Conservation (phyloP, 768 basidiomycete genomes). For the Phylloporus sp. region DNA sequence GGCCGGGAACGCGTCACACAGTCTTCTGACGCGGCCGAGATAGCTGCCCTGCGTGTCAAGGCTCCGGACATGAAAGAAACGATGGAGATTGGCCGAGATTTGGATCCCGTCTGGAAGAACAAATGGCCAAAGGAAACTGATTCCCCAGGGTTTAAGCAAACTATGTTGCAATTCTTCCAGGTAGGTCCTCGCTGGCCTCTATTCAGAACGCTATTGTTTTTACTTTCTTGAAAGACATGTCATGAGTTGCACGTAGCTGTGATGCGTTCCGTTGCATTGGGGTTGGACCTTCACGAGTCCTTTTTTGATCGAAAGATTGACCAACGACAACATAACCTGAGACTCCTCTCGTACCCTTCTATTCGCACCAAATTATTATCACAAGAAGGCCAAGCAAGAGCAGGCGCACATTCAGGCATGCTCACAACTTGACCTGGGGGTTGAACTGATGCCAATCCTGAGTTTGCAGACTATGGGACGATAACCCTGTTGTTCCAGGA, state of each 20-base stretch:
- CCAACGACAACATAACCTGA: slow-evolving; percentile 75
- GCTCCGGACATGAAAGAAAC: slow-evolving; percentile 81
- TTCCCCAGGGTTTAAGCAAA: slow-evolving; percentile 62
- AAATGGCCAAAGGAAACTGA: slow-evolving; percentile 67
- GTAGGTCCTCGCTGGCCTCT: slow-evolving; percentile 28
- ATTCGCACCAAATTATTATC: slow-evolving; percentile 54
- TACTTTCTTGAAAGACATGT: slow-evolving; percentile 46
- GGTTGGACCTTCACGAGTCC: slow-evolving; percentile 62
- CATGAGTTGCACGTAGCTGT: slow-evolving; percentile 69
- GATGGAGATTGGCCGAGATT: slow-evolving; percentile 88
- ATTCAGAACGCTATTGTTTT: neutral
- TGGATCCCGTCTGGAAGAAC: slow-evolving; percentile 74
- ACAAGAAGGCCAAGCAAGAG: slow-evolving; percentile 67
- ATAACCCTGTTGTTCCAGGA: slow-evolving; percentile 81
- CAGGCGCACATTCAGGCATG: slow-evolving; percentile 75
- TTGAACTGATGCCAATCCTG: neutral
- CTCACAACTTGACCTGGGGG: neutral
- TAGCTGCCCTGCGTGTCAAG: slow-evolving; percentile 63
- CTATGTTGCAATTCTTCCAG: slow-evolving; percentile 74
- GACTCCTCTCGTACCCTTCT: slow-evolving; percentile 79
- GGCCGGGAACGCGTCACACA: slow-evolving; percentile 83
- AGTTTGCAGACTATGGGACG: slow-evolving; percentile 67
- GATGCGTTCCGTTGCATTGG: slow-evolving; percentile 84
- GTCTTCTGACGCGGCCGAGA: slow-evolving; percentile 63
- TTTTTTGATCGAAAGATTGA: slow-evolving; percentile 76